phyloP scores from a whole-genome alignment of 2,329 filamentous ascomycete species.

The Fusarium oxysporum region DNA sequence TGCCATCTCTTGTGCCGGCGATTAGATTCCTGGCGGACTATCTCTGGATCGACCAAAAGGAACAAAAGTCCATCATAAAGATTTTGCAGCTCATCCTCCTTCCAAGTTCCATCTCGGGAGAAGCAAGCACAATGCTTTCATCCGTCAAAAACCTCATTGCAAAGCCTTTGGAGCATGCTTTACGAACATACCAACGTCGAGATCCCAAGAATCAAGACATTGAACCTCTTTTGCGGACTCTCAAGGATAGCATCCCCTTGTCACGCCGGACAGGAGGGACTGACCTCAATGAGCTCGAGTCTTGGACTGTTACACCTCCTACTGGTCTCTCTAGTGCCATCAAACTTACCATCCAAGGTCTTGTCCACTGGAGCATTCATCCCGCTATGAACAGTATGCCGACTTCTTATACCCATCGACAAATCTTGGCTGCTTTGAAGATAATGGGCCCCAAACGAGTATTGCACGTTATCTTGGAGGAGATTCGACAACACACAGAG shows the following conservation, averaged over 20 bases:
- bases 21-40: slow-evolving; percentile 78
- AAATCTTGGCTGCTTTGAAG: slow-evolving; percentile 70
- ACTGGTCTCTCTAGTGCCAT: slow-evolving; percentile 69
- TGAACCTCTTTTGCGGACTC: slow-evolving; percentile 73
- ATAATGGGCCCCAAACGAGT: slow-evolving; percentile 72
- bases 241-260: slow-evolving; percentile 69
- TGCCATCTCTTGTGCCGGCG: slow-evolving; percentile 82
- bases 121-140: slow-evolving; percentile 76
- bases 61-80: slow-evolving; percentile 76
- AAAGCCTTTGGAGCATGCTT: slow-evolving; percentile 73
- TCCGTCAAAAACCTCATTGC: slow-evolving; percentile 79
- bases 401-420: slow-evolving; percentile 78
- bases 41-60: slow-evolving; percentile 73
- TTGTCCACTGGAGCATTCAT: slow-evolving; percentile 75
- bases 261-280: slow-evolving; percentile 72
- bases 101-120: slow-evolving; percentile 76
- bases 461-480: slow-evolving; percentile 73
- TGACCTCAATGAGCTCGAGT: slow-evolving; percentile 74
- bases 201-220: slow-evolving; percentile 76
- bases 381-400: slow-evolving; percentile 66
- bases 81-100: slow-evolving; percentile 79
- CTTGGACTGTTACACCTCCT: slow-evolving; percentile 69
- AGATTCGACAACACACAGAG: slow-evolving; percentile 72
- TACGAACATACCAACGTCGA: slow-evolving; percentile 74
- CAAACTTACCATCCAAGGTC: slow-evolving; percentile 69